Percentiles rank a stretch among this genome's conserved stretches.
Conservation (phyloP, 2,329 filamentous ascomycete species). For the Ophiocordyceps australis region DNA sequence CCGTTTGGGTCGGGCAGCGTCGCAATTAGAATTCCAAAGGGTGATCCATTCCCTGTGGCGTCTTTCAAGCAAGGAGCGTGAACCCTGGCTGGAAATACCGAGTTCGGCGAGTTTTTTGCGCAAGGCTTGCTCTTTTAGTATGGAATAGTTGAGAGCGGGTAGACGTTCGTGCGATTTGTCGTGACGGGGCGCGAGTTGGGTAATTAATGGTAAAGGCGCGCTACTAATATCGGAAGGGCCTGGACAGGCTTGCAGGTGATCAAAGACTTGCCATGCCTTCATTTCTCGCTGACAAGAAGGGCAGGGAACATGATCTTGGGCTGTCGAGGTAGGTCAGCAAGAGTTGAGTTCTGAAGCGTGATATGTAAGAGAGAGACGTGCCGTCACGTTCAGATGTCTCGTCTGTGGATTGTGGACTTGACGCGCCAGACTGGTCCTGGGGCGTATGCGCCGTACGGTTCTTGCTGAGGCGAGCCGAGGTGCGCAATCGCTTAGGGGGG, state of each 20-base stretch:
- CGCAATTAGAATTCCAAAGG: conserved; percentile 93
- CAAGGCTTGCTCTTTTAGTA: conserved; percentile 64
- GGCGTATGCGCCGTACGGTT: conserved; percentile 16
- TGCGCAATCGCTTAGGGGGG: conserved; percentile 30
- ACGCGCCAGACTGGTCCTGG: too few relatives aligned
- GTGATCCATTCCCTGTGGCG: conserved; percentile 90
- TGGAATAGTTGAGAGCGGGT: conserved; percentile 67
- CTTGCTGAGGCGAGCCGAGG: conserved; percentile 29
- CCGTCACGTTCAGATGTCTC: too few relatives aligned
- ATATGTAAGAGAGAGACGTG: conserved; percentile 3
- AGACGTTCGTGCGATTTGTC: conserved; percentile 40
- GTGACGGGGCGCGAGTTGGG: conserved; percentile 9
- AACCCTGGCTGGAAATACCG: conserved; percentile 55
- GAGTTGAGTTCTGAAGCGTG: too few relatives aligned
- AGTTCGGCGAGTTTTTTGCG: conserved; percentile 68
- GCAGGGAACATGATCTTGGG: conserved; percentile 66
- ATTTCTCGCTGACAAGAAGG: conserved; percentile 67
- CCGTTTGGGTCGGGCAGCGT: conserved; percentile 54
- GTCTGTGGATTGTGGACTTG: too few relatives aligned
- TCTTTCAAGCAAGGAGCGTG: conserved; percentile 50
- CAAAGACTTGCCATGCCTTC: conserved; percentile 60
- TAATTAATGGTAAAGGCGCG: conserved; percentile 1
- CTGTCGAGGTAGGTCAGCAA: conserved; percentile 11
- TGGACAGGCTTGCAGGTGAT: conserved; percentile 56
- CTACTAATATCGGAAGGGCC: conserved; percentile 12